phyloP scores from a whole-genome alignment of 2,329 filamentous ascomycete species.

The Calonectria multiphialidica region DNA sequence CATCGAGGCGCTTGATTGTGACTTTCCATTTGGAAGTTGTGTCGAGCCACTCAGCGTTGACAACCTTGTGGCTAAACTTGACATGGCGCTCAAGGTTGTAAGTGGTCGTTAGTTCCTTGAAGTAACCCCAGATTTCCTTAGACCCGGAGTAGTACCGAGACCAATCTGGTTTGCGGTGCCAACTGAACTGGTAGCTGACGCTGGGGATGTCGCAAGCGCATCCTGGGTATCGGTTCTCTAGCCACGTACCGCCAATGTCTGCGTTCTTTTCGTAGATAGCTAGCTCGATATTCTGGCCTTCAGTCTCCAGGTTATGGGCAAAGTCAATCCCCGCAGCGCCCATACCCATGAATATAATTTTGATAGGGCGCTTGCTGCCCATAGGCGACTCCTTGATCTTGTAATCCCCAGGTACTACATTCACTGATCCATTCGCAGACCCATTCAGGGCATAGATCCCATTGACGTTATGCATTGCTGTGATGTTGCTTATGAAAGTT shows the following conservation, averaged over 20 bases:
- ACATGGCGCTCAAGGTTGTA: neutral
- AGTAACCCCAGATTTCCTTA: neutral
- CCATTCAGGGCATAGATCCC: too few species aligned
- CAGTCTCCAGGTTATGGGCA: too few species aligned
- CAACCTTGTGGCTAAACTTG: slow-evolving; percentile 9
- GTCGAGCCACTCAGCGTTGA: slow-evolving; percentile 1
- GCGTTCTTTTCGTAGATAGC: slow-evolving; percentile 24
- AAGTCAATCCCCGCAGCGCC: too few species aligned
- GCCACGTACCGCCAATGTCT: slow-evolving; percentile 18
- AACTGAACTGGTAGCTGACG: slow-evolving; percentile 18
- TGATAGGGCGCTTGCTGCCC: too few species aligned
- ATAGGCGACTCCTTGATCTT: too few species aligned
- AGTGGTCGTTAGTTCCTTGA: neutral
- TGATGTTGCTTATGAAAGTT: too few species aligned
- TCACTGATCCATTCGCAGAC: too few species aligned
- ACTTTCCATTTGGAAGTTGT: neutral
- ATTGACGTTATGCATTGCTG: too few species aligned
- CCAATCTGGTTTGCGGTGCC: slow-evolving; percentile 16
- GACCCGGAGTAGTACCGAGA: slow-evolving; percentile 4
- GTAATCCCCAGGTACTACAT: too few species aligned
- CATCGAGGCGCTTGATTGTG: neutral
- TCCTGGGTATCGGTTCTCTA: slow-evolving; percentile 23
- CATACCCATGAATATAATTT: too few species aligned
- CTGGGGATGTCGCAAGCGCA: slow-evolving; percentile 22
- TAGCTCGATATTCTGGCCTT: too few species aligned